These are phyloP conservation scores for Podaxis rugospora DNA, from an alignment of 768 basidiomycete species.

Conservation along the genomic window DNA sequence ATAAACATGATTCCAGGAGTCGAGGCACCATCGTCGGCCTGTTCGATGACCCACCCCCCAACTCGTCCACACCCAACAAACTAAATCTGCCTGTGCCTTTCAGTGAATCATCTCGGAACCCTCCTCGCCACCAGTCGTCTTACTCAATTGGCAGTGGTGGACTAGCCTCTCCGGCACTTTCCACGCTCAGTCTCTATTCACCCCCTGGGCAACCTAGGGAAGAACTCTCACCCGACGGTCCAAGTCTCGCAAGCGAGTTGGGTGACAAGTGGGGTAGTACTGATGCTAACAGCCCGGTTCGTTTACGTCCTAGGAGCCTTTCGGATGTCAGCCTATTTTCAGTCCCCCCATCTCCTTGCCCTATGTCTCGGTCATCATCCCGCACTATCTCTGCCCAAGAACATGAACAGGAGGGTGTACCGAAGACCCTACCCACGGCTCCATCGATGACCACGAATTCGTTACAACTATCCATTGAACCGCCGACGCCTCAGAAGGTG, in stretches of 20 bases:
- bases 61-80: constrained; percentile 13
- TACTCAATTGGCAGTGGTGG: constrained; percentile 25
- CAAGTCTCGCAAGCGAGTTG: constrained; percentile 44
- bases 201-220: constrained; percentile 13
- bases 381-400: neutral
- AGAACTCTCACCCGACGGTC: constrained; percentile 33
- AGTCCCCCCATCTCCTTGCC: constrained; percentile 36
- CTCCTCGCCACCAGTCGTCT: constrained; percentile 21
- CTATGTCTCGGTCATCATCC: constrained; percentile 12
- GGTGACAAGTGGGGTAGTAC: constrained; percentile 35
- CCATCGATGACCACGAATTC: constrained; percentile 9
- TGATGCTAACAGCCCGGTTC: constrained; percentile 24
- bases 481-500: constrained; percentile 34
- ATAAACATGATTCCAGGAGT: constrained; percentile 19
- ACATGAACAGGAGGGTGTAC: neutral
- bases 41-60: constrained; percentile 38
- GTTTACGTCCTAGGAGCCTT: constrained; percentile 52
- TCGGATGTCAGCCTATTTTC: constrained; percentile 46
- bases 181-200: constrained; percentile 19
- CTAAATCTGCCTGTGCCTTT: constrained; percentile 26
- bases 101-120: constrained; percentile 25
- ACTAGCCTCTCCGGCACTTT: constrained; percentile 28
- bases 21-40: constrained; percentile 60
- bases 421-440: constrained; percentile 1
- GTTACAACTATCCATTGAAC: constrained; percentile 36